Base-by-base conservation (phyloP, 2,329 filamentous ascomycete species). In the Boeremia exigua region DNA sequence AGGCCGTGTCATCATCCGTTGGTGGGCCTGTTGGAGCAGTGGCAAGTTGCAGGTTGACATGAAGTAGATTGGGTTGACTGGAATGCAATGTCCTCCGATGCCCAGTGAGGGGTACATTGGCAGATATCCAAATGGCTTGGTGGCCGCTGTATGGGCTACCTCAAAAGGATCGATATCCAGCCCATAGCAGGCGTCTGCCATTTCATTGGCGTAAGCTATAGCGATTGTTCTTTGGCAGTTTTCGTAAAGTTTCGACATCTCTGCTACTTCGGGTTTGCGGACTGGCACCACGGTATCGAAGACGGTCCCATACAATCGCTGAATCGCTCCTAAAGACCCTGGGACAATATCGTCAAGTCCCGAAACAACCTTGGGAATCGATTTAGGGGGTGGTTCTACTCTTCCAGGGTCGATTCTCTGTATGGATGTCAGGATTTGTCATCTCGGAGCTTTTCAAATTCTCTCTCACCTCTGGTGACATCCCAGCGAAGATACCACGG, bases 191-290 rank as follows among this genome's bases (percentile, higher is more conserved):
- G 82, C 82, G 59, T 84, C 81, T 1, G 82, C 81, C 80, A 85
- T 84, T 58, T 85, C 82, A 60, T 84, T 84, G 52, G 78, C 81
- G 52, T 81, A 85, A 0, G 82, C 81, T 30, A 84, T 82, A 62
- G 77, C 77, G 11, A 85, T 72, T 79, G 83, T 84, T 2, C 82
- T 76, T 64, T 84, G 81, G 63, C 83, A 85, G 64, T 85, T 85
- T 56, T 85, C 82, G 62, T 84, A 85, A 11, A 85, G 71, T 69
- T 85, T 85, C 58, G 79, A 82, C 81, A 85, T 84, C 67, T 85
- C 83, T 1, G 83, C 83, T 1, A 84, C 81, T 61, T 85, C 83
- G 1, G 82, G 82, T 28, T 69, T 71, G 10, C 80, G 81, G 28
- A 84, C 82, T 0, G 79, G 75, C 6, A 84, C 74, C 6, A 84